Base-by-base conservation (phyloP, 768 basidiomycete genomes). In the Trametes maxima region DNA sequence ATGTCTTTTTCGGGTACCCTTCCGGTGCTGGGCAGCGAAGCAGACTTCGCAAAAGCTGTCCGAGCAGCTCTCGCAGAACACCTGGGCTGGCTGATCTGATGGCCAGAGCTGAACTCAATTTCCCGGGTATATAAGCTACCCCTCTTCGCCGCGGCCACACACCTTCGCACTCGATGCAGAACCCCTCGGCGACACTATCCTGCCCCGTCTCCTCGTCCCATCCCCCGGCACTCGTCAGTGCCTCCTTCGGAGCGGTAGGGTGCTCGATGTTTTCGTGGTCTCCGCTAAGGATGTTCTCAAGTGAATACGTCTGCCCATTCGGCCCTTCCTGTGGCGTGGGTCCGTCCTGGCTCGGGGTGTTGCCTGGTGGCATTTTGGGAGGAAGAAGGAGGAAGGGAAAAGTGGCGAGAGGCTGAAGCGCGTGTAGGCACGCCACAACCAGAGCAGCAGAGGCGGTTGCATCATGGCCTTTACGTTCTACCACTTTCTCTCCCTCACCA, bases 131-230 rank as follows among this genome's bases (percentile, higher is more conserved):
- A 33, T 28, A 50, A 17, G 48, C 35, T 14, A n/a, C 47, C 11
- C 21, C 11, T 13, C 13, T 16, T n/a, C 24, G 13, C 33, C 14
- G 4, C 63, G 33, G 40, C 72, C 28, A 67, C 75, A 67, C 62
- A 92, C 92, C 92, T 84, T 94, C 92, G 70, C 92, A 94, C 73
- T 94, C 92, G 54, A 93, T 73, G 64, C 92, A 94, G 68, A 79
- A 88, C 0, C 90, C 91, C 54, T 90, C 86, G 12, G 76, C 73
- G 14, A 78, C 75, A 10, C 80, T 77, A 42, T 73, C 78, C 59
- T 73, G 54, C 6, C 17, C 71, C 0, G 78, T 76, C 71, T 89
- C 88, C 66, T 91, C 87, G 59, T 90, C 87, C 87, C 87, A 88
- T 13, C 86, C 88, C 40, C 77, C 77, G 11, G 78, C 51, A 13